phyloP scores from a whole-genome alignment of 176 grass and related monocot genomes.

The Cenchrus purpureus region DNA sequence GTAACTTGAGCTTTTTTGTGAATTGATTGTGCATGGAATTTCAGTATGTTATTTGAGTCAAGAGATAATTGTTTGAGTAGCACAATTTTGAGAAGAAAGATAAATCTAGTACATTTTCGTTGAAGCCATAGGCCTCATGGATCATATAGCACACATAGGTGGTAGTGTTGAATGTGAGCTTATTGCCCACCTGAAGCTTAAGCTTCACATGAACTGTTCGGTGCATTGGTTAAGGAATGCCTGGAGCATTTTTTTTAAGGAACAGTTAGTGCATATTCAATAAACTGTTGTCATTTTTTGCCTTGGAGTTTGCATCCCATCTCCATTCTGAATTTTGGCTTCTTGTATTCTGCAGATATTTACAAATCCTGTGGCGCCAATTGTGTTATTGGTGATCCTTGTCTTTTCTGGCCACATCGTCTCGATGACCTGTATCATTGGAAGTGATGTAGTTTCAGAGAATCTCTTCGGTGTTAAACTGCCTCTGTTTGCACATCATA shows the following conservation, averaged over 20 bases:
- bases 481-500: constrained; percentile 44
- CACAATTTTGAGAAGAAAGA: neutral
- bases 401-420: constrained; percentile 77
- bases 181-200: neutral
- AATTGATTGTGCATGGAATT: neutral
- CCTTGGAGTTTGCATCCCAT: neutral
- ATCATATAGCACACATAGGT: neutral
- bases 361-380: constrained; percentile 60
- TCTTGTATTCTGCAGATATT: constrained; percentile 67
- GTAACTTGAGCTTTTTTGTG: neutral
- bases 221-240: too few species aligned
- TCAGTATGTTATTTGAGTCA: neutral
- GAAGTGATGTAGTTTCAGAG: constrained; percentile 51
- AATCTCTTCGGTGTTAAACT: constrained; percentile 68
- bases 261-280: neutral
- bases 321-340: neutral
- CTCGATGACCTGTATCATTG: constrained; percentile 61
- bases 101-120: neutral
- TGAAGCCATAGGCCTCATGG: neutral
- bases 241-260: neutral
- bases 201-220: neutral
- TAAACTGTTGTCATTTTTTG: neutral
- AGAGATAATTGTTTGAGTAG: neutral
- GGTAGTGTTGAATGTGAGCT: neutral
- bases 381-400: constrained; percentile 70